Base-by-base conservation (phyloP, 768 basidiomycete species). In the Lanmaoa pseudosensibilis region DNA sequence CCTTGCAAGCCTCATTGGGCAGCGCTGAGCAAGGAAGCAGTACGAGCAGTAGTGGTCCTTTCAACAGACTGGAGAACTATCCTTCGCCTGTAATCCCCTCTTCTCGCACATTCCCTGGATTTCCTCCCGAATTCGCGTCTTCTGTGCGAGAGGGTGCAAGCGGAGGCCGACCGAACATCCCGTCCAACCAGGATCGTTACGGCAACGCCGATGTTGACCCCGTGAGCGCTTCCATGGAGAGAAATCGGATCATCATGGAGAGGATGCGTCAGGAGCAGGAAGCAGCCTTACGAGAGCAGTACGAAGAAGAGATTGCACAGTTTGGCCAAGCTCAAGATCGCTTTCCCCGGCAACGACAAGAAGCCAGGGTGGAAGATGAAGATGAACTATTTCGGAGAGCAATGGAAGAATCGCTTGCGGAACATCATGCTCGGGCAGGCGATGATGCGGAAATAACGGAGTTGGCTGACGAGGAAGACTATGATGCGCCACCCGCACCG, bases 1-100 rank as follows among this genome's bases (percentile, higher is more conserved):
- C 90, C 0, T 75, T 95, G 47, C 91, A 92, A 64, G 93, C 92
- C 3, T 94, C 92, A 5, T 73, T 95, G 41, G 75, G 76, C 66
- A 69, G 69, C 34, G 39, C 61, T 23, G 57, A 44, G 18, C 51
- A 15, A 47, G 21, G 39, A 32, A 41, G 49, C 21, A 16, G 36
- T 30, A 36, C 58, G 10, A 57, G 50, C 52, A 37, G 48, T n/a
- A n/a, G 50, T 19, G 32, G 44, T 56, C n/a, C 41, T 9, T 60
- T 50, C 52, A 50, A 50, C 56, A 63, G 57, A 40, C 38, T 38
- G 32, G 51, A 57, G 48, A 39, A 45, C 46, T 67, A 66, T 56
- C 57, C 57, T 15, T 53, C 69, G 32, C 60, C 66, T 43, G 41
- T 69, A 18, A 54, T 66, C 65, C 53, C 73, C 54, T 51, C 71